These are phyloP conservation scores for Cyphellophora europaea DNA, from an alignment of 2,329 filamentous ascomycete species.

Conservation along the genomic window DNA sequence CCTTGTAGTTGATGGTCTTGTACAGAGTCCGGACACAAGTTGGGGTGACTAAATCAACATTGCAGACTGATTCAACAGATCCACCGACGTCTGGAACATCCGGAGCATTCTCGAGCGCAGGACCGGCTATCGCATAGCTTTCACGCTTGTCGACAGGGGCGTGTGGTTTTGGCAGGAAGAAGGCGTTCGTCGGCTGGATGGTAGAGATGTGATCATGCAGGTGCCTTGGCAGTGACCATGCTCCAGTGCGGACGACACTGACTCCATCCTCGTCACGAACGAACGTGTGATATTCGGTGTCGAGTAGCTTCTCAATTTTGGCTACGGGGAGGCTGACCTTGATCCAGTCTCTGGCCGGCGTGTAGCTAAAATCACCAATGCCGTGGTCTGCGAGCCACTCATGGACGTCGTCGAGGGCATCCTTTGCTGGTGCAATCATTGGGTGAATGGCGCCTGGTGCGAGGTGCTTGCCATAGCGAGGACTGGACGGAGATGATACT, in stretches of 20 bases:
- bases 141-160: slow-evolving; percentile 1
- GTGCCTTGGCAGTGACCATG: slow-evolving; percentile 50
- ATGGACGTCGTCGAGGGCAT: slow-evolving; percentile 10
- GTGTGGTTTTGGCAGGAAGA: slow-evolving; percentile 20
- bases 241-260: slow-evolving; percentile 41
- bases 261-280: slow-evolving; percentile 43
- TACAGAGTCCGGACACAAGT: slow-evolving; percentile 47
- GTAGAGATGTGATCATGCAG: slow-evolving; percentile 50
- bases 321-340: slow-evolving; percentile 43
- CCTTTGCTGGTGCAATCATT: slow-evolving; percentile 13
- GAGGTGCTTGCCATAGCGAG: slow-evolving; percentile 13
- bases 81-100: not conserved
- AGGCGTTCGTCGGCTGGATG: slow-evolving; percentile 53
- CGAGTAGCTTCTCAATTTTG: slow-evolving; percentile 43
- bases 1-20: slow-evolving; percentile 44
- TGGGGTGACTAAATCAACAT: slow-evolving; percentile 42
- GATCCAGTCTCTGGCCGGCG: slow-evolving; percentile 50
- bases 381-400: slow-evolving; percentile 34
- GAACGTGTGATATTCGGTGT: slow-evolving; percentile 44
- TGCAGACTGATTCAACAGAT: slow-evolving; percentile 35
- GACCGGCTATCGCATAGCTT: not conserved
- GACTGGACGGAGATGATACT: not conserved
- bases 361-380: slow-evolving; percentile 37
- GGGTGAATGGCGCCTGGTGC: slow-evolving; percentile 14
- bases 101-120: not conserved